Evolutionary conservation across 169 alveolate genomes (phyloP).

Genomic region (Babesia divergens): DNA sequence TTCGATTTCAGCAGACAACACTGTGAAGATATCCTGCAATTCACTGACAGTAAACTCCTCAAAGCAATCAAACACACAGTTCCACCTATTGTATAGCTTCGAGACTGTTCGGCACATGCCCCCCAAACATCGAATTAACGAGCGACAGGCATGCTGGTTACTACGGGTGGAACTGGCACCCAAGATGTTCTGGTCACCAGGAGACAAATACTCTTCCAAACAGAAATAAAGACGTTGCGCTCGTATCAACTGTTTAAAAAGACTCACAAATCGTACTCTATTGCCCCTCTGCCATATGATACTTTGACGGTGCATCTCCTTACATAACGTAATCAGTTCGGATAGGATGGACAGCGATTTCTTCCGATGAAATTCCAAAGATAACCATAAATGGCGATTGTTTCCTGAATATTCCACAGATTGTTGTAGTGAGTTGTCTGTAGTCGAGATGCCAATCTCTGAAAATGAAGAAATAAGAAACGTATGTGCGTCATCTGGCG

Average conservation of each 20-base stretch:
- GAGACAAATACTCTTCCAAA: constrained; percentile 41
- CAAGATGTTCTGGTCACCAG: background rate
- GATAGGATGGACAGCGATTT: background rate
- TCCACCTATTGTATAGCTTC: background rate
- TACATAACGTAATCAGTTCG: background rate
- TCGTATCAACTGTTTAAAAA: background rate
- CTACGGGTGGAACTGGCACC: background rate
- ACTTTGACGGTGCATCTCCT: background rate
- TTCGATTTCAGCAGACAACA: constrained; percentile 4
- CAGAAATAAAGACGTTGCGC: constrained; percentile 47
- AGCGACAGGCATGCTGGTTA: background rate
- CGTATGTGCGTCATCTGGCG: too few relatives aligned
- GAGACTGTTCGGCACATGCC: background rate
- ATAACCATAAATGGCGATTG: constrained; percentile 1
- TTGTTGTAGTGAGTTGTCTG: background rate
- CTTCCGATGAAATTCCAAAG: constrained; percentile 19
- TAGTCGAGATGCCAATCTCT: too few relatives aligned
- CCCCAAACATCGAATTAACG: constrained; percentile 21
- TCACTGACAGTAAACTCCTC: background rate
- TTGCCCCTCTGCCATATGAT: background rate
- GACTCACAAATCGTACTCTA: background rate
- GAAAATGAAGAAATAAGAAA: too few relatives aligned
- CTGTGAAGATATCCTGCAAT: background rate
- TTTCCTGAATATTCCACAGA: background rate
- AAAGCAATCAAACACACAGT: background rate